Base-by-base conservation (phyloP, 768 basidiomycete species). In the Psilocybe tampanensis region DNA sequence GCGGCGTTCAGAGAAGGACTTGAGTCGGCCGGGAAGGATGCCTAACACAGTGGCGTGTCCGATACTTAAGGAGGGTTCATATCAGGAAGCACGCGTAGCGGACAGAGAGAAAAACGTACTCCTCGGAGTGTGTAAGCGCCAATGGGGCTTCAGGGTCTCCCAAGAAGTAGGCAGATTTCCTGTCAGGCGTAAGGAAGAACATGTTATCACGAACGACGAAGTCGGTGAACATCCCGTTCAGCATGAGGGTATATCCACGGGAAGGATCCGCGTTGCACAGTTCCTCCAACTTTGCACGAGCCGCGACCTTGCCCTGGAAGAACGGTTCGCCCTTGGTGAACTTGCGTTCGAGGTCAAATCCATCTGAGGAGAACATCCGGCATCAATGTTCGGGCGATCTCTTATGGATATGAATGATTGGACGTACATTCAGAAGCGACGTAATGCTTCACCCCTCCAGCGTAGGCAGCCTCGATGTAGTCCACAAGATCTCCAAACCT, bases 391-490 rank as follows among this genome's bases (percentile, higher is more conserved):
- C n/a, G n/a, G n/a, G n/a, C n/a, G n/a, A n/a, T 12, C 9, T 11
- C 24, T 26, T 17, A 44, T 1, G 18, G 13, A 6, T 39, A 39
- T 6, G n/a, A 39, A 8, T 21, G 11, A 12, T 3, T n/a, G n/a
- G 8, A 26, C 58, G 44, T 32, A 59, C 58, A 59, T 19, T 59
- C 58, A 24, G 52, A 39, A 3, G 58, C 52, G 32, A 54, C 53
- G 48, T 54, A 53, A 29, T 59, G 58, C 41, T 59, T 59, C 8
- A 54, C 52, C 1, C 58, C 58, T 6, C 58, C 58, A 7, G 23
- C 47, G 23, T 54, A 59, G 11, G 58, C 52, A 8, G 58, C 58
- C 9, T 59, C 52, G 9, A 54, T 50, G 42, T 54, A 59, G 29
- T 45, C 53, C 33, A 54, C 53, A 15, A 54, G 52, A 1, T 36